A percentile compares a stretch with the other conserved stretches of the same genome.
Conservation (phyloP, 1,284 basidiomycete species). For the Sanghuangporus sanghuang region DNA sequence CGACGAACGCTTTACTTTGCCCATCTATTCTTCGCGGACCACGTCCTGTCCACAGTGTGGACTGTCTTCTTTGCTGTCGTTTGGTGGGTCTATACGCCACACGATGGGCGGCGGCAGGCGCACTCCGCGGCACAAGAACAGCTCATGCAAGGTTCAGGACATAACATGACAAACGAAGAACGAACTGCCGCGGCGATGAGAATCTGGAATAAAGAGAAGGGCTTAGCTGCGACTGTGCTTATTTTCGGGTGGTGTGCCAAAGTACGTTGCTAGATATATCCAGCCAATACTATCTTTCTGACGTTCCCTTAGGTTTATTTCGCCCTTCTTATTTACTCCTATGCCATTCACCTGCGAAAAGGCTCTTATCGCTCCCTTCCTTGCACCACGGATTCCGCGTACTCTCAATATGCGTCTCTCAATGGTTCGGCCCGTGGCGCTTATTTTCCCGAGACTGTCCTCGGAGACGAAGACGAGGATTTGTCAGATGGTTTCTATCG, state of each 20-base stretch:
- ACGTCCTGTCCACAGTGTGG: conserved; percentile 90
- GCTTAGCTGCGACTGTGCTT: conserved; percentile 73
- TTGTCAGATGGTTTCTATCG: conserved; percentile 62
- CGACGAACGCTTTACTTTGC: conserved; percentile 85
- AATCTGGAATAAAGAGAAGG: conserved; percentile 91
- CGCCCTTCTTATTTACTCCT: conserved; percentile 88
- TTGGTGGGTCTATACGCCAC: conserved; percentile 90
- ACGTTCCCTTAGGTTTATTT: conserved; percentile 77
- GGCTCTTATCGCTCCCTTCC: conserved; percentile 87
- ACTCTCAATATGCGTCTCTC: conserved; percentile 26
- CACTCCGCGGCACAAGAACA: conserved; percentile 86
- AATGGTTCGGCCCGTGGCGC: conserved; percentile 38
- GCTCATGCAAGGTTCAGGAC: conserved; percentile 56
- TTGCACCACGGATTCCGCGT: conserved; percentile 30
- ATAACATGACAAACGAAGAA: conserved; percentile 56
- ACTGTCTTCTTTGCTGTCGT: conserved; percentile 84
- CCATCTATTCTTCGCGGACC: conserved; percentile 90
- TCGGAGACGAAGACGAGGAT: conserved; percentile 35
- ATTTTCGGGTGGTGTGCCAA: conserved; percentile 85
- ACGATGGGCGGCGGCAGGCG: conserved; percentile 77
- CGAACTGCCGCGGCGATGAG: conserved; percentile 65
- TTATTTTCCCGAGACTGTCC: conserved; percentile 41
- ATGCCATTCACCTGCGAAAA: conserved; percentile 87
- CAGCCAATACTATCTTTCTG: background rate
- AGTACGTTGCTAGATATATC: conserved; percentile 41